These are phyloP conservation scores for Diaporthe vexans DNA, from an alignment of 2,329 filamentous ascomycete species.

Conservation along the genomic window DNA sequence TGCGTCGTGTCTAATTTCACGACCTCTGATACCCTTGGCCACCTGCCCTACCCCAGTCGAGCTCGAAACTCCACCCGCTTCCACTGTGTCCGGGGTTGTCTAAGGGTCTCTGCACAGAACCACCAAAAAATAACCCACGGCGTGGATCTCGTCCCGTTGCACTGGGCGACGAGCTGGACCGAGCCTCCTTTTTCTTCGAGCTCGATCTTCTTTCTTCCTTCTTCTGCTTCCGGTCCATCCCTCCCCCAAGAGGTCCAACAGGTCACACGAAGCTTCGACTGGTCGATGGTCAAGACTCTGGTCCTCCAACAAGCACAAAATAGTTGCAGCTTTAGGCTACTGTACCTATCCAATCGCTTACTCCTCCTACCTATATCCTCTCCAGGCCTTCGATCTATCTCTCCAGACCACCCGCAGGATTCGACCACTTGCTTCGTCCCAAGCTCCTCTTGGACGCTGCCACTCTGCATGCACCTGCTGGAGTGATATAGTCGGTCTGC, in stretches of 20 bases:
- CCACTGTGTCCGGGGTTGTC: slow-evolving; percentile 42
- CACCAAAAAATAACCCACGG: slow-evolving; percentile 40
- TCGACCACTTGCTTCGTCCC: slow-evolving; percentile 20
- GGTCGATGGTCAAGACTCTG: slow-evolving; percentile 33
- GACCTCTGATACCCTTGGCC: slow-evolving; percentile 29
- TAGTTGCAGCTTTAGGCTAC: slow-evolving; percentile 53
- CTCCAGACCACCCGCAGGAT: slow-evolving; percentile 47
- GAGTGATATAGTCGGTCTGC: slow-evolving; percentile 24
- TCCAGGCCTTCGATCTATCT: slow-evolving; percentile 45
- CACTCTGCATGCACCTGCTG: slow-evolving; percentile 25
- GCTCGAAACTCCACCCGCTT: slow-evolving; percentile 36
- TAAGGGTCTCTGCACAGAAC: slow-evolving; percentile 42
- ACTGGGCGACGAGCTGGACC: slow-evolving; percentile 41
- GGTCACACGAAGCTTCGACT: slow-evolving; percentile 22
- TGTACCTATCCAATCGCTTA: slow-evolving; percentile 44
- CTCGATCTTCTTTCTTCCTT: slow-evolving; percentile 25
- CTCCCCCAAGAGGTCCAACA: slow-evolving; percentile 30
- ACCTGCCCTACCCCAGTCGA: slow-evolving; percentile 38
- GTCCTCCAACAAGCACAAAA: slow-evolving; percentile 42
- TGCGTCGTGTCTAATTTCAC: slow-evolving; percentile 32
- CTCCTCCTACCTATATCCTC: slow-evolving; percentile 28
- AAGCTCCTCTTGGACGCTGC: slow-evolving; percentile 26
- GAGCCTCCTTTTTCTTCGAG: slow-evolving; percentile 38
- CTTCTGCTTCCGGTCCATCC: slow-evolving; percentile 2
- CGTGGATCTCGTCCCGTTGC: slow-evolving; percentile 42